Evolutionary conservation across 2,329 filamentous ascomycete species (phyloP), one percentile per base, ranked within the genome.

Genomic region (Epichloe glyceriae): DNA sequence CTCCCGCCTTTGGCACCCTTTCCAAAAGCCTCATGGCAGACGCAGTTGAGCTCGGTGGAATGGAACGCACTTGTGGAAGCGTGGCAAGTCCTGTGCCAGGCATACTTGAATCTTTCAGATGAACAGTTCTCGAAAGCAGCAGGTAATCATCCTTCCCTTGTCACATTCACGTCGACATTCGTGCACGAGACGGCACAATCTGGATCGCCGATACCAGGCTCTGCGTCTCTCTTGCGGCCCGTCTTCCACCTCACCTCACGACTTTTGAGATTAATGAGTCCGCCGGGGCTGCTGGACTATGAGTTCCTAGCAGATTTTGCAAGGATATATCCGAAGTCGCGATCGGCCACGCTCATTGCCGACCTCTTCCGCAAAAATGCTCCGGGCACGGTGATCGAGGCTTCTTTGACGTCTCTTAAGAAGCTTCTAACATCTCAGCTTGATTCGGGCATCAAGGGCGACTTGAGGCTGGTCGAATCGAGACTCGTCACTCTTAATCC

Each of bases 51-150:
- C 39, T 69, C 80, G 3, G 69, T 75, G 47, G 87, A 95, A 67
- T 95, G 89, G 89, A 75, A 84, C 56, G 73, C 78, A 34, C 88
- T 85, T 63, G 70, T 94, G 45, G 78, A 85, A 55, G 83, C 87
- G 37, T 96, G 88, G 88, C 70, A 82, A 17, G 70, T 79, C 11
- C 73, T 95, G 6, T 70, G 80, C 6, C 74, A 82, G 49, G 75
- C 82, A 3, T 79, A 89, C 55, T 66, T 93, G 33, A 72, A 76
- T 14, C 67, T 85, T 0, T 59, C 77, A 0, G 73, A 79, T 6
- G 60, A 73, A 1, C 69, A 79, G 0, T 85, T 93, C 54, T 56
- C 64, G 8, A 45, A 62, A 65, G 37, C 64, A 68, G 26, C 79
- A 8, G 56, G 66, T 3, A 73, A 76, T 4, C 79, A 87, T 57